These are phyloP conservation scores for Phytophthora cryptogea DNA, from an alignment of 352 stramenopile species.

Conservation along the genomic window DNA sequence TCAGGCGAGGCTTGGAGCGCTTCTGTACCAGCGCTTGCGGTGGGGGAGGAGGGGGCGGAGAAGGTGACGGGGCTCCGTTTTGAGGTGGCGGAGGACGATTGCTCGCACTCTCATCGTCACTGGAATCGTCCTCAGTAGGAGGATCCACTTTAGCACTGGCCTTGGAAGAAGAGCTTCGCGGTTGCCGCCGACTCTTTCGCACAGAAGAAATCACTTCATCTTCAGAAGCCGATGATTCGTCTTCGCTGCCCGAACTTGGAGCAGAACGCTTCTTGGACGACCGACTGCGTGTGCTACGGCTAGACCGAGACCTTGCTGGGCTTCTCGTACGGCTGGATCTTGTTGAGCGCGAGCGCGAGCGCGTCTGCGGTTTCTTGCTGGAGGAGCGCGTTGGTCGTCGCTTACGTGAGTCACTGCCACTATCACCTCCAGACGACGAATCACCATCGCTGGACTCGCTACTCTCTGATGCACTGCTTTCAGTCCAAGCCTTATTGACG, in stretches of 20 bases:
- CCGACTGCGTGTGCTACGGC: constrained; percentile 25
- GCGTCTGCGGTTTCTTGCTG: constrained; percentile 22
- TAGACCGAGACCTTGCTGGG: constrained; percentile 10
- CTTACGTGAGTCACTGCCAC: constrained; percentile 40
- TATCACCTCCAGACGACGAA: constrained; percentile 45
- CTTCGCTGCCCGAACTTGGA: constrained; percentile 29
- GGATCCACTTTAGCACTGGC: constrained; percentile 15
- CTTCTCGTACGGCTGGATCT: constrained; percentile 19
- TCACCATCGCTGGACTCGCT: constrained; percentile 60
- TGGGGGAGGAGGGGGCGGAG: constrained; percentile 36
- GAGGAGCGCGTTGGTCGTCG: constrained; percentile 27
- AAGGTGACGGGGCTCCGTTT: constrained; percentile 20
- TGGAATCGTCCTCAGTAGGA: constrained; percentile 23
- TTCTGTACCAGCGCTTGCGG: constrained; percentile 30
- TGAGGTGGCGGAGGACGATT: constrained; percentile 10
- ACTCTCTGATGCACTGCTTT: constrained; percentile 65
- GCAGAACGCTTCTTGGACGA: constrained; percentile 33
- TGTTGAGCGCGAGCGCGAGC: constrained; percentile 27
- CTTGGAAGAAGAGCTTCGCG: constrained; percentile 13
- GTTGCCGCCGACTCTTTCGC: constrained; percentile 24
- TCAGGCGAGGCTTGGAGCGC: constrained; percentile 38
- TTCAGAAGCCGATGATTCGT: constrained; percentile 28
- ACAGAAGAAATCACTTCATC: constrained; percentile 22
- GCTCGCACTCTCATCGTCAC: constrained; percentile 18
- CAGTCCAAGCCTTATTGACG: constrained; percentile 66